These are phyloP conservation scores for Sphagnum tenellum DNA, from an alignment of 225 moss, liverwort and hornwort genomes.

Conservation along the genomic window DNA sequence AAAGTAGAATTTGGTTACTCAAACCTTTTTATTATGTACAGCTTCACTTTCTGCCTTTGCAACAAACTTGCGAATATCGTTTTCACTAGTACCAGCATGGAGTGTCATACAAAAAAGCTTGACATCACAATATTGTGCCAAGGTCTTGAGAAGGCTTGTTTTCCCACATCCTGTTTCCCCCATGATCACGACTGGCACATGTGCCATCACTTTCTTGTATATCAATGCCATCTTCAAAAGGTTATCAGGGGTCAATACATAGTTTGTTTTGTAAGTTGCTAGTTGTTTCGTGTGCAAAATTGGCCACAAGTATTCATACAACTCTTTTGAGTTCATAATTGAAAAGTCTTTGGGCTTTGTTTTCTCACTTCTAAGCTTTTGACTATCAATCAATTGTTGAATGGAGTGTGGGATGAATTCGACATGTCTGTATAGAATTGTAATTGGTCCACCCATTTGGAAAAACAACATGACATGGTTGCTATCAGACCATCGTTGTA, in stretches of 20 bases:
- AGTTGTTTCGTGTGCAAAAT: slow-evolving; percentile 20
- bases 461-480: slow-evolving; percentile 60
- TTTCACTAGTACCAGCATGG: slow-evolving; percentile 44
- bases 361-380: slow-evolving; percentile 25
- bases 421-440: slow-evolving; percentile 37
- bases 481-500: slow-evolving; percentile 58
- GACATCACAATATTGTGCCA: slow-evolving; percentile 30
- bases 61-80: slow-evolving; percentile 34
- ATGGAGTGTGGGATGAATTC: slow-evolving; percentile 32
- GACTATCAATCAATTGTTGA: slow-evolving; percentile 28
- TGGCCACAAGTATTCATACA: slow-evolving; percentile 45
- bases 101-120: slow-evolving; percentile 30
- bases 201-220: slow-evolving; percentile 37
- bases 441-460: slow-evolving; percentile 35
- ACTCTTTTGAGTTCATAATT: slow-evolving; percentile 38
- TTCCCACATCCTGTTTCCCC: slow-evolving; percentile 62
- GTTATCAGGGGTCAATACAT: slow-evolving; percentile 49
- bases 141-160: slow-evolving; percentile 44
- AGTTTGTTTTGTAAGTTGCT: slow-evolving; percentile 27
- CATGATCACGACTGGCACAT: slow-evolving; percentile 50
- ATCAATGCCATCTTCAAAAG: slow-evolving; percentile 60
- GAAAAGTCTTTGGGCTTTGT: slow-evolving; percentile 30
- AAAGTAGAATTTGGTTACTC: too few relatives aligned
- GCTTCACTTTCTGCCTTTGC: slow-evolving; percentile 17
- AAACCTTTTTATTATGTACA: not conserved